phyloP scores from a whole-genome alignment of 805 yeast genomes.

The Kodamaea kakaduensis region DNA sequence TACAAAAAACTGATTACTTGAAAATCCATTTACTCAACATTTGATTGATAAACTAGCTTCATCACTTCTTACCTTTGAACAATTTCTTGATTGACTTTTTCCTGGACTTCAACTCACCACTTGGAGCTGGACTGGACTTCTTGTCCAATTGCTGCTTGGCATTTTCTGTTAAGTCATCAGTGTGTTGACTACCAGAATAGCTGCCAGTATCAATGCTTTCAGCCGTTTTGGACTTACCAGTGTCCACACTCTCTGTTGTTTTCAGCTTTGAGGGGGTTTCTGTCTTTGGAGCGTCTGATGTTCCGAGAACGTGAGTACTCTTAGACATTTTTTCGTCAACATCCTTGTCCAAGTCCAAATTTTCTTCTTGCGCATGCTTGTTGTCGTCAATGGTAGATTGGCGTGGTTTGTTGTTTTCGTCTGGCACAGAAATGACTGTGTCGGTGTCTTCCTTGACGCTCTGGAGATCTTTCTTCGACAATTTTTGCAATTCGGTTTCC shows the following conservation, averaged over 20 bases:
- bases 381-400: constrained; percentile 37
- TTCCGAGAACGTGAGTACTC: constrained; percentile 4
- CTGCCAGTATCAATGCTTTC: not conserved
- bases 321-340: not conserved
- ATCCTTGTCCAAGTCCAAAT: not conserved
- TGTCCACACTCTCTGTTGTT: too few relatives aligned
- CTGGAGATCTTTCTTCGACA: constrained; percentile 14
- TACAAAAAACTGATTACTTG: too few relatives aligned
- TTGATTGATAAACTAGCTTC: not conserved
- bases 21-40: too few relatives aligned
- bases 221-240: too few relatives aligned
- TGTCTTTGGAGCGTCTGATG: too few relatives aligned
- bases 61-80: constrained; percentile 13
- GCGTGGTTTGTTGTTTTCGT: constrained; percentile 12
- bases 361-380: constrained; percentile 19
- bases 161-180: constrained; percentile 5
- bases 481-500: constrained; percentile 22
- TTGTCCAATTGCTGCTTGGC: constrained; percentile 1
- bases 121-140: constrained; percentile 3
- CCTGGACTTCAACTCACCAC: constrained; percentile 6
- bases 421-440: constrained; percentile 13
- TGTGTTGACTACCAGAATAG: constrained; percentile 4
- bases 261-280: too few relatives aligned
- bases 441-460: constrained; percentile 17
- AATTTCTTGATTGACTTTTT: constrained; percentile 14